These are phyloP conservation scores for Rosa lucieae DNA, from an alignment of 306 rosid genomes.

Conservation along the genomic window DNA sequence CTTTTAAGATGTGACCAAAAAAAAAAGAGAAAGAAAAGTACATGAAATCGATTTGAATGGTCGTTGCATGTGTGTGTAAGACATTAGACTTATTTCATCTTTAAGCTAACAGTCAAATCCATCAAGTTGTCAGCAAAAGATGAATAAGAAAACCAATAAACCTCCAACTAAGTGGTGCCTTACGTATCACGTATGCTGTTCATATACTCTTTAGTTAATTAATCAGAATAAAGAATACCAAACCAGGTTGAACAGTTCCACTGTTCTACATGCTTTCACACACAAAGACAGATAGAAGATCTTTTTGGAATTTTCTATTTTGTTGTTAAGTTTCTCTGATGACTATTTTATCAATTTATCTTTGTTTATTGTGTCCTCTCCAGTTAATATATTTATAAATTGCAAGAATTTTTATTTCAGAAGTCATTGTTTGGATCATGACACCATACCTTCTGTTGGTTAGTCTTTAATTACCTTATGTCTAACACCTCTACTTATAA, in stretches of 20 bases:
- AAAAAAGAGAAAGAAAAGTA: not conserved
- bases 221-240: not conserved
- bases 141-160: not conserved
- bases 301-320: not conserved
- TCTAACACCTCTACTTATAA: not conserved
- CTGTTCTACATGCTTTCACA: not conserved
- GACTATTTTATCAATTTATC: not conserved
- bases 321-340: not conserved
- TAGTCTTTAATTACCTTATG: not conserved
- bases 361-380: not conserved
- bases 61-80: not conserved
- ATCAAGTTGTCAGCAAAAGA: not conserved
- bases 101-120: constrained; percentile 14
- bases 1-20: not conserved
- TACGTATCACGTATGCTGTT: not conserved
- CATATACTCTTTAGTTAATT: not conserved
- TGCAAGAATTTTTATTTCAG: not conserved
- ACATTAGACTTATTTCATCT: not conserved
- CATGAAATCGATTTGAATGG: not conserved
- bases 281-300: not conserved
- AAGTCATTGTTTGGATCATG: not conserved
- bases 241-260: not conserved
- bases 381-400: not conserved
- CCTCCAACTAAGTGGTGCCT: not conserved
- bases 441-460: not conserved